Percentiles rank a stretch among this genome's conserved stretches.
Conservation (phyloP, 139 green algal species). For the Mesotaenium endlicherianum region DNA sequence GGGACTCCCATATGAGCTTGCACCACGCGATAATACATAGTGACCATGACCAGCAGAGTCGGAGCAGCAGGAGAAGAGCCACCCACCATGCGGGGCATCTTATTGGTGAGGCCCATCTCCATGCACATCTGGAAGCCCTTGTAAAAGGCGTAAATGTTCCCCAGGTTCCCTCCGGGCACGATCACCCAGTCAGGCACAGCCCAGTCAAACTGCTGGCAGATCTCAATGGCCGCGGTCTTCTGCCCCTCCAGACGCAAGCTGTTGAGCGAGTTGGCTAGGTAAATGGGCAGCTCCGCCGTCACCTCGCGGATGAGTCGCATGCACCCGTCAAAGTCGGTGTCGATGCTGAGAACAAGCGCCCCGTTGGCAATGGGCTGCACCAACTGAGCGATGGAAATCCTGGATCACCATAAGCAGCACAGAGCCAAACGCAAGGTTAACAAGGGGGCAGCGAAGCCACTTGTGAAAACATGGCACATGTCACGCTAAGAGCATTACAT, state of each 20-base stretch:
- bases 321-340: conserved; percentile 99
- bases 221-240: conserved; percentile 99
- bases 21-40: too few species aligned
- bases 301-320: conserved; percentile 96
- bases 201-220: conserved; percentile 99
- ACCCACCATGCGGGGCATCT: conserved; percentile 88
- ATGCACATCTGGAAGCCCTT: conserved; percentile 91
- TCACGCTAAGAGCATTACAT: too few species aligned
- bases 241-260: conserved; percentile 95
- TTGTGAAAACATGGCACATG: too few species aligned
- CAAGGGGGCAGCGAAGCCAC: too few species aligned
- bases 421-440: too few species aligned
- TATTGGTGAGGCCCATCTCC: conserved; percentile 89
- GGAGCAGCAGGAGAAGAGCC: conserved; percentile 4
- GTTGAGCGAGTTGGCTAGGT: conserved; percentile 99
- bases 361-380: conserved; percentile 99
- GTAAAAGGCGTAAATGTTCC: conserved; percentile 99
- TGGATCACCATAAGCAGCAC: too few species aligned
- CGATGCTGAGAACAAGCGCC: conserved; percentile 93
- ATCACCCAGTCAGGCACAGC: conserved; percentile 97
- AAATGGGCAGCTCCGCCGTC: conserved; percentile 93
- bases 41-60: too few species aligned
- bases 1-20: too few species aligned
- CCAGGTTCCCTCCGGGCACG: conserved; percentile 97
- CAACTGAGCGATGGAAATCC: conserved; percentile 80